A percentile compares a stretch with the other conserved stretches of the same genome.
These are phyloP conservation scores for Aquilaria yunnanensis DNA, from an alignment of 345 rosid genomes.

Conservation along the genomic window DNA sequence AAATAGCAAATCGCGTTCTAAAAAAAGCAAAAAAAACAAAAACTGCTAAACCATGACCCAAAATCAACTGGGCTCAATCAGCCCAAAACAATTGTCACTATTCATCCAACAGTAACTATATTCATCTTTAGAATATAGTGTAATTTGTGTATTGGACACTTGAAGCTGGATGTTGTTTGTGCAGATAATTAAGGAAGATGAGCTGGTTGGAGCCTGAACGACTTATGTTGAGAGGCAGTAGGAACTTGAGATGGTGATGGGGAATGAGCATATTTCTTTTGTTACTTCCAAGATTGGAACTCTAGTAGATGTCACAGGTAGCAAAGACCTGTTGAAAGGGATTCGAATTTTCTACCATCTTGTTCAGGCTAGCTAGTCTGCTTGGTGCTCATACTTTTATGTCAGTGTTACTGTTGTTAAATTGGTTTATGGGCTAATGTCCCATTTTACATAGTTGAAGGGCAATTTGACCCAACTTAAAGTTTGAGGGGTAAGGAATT, in stretches of 20 bases:
- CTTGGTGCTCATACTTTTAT: not conserved
- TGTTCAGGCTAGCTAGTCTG: constrained; percentile 65
- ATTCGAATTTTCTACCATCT: constrained; percentile 96
- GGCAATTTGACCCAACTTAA: too few species aligned
- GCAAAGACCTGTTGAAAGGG: constrained; percentile 87
- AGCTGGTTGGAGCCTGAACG: constrained; percentile 99
- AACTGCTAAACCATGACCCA: too few species aligned
- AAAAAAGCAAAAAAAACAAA: too few species aligned
- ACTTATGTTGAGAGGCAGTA: constrained; percentile 49
- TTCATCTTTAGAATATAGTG: too few species aligned
- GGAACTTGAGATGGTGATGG: constrained; percentile 98
- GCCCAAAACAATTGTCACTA: too few species aligned
- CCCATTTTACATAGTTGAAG: too few species aligned
- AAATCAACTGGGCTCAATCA: too few species aligned
- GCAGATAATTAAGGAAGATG: constrained; percentile 99
- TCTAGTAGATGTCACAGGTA: constrained; percentile 88
- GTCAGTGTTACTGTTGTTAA: too few species aligned
- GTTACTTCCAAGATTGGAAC: constrained; percentile 96
- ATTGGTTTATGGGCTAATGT: too few species aligned
- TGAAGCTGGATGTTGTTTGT: constrained; percentile 1
- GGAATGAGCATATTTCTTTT: constrained; percentile 94
- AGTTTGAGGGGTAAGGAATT: too few species aligned
- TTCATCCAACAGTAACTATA: too few species aligned
- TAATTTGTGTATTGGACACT: not conserved
- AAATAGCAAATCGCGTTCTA: too few species aligned